Base-by-base conservation (phyloP, 1,284 basidiomycete genomes). In the Rhodofomes roseus region DNA sequence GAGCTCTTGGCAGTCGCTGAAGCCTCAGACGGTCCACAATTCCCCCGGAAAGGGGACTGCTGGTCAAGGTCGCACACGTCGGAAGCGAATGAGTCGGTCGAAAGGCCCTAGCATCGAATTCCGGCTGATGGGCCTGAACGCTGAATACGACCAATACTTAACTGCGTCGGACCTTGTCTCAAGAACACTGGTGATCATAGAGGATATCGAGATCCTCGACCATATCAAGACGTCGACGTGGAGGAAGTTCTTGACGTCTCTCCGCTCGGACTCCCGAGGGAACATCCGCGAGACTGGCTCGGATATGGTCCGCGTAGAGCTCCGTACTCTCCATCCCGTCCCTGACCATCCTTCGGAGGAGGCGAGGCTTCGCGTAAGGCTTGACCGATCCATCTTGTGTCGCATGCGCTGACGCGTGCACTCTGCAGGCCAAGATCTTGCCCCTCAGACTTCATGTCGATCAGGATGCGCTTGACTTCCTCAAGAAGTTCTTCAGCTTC, bases 191-290 rank as follows among this genome's bases (percentile, higher is more conserved):
- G 80, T 84, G 4, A 86, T 86, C 27, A 77, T 91, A 60, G 81
- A 77, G 60, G 84, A 93, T 65, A 68, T 94, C 51, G 94, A 97
- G 73, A 97, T 99, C 63, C 78, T 98, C 56, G 96, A 99, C 75
- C 95, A 98, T 70, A 94, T 99, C 80, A 95, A 94, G 78, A 96
- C 96, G 0, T 98, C 96, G 11, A 98, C 96, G 0, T 99, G 97
- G 97, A 91, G 89, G 73, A 98, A 95, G 70, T 99, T 99, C 73
- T 77, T 99, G 60, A 96, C 95, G 1, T 86, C 87, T 60, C 81
- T 96, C 71, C 84, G 88, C 54, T 81, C 89, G 1, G 93, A 95
- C 73, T 87, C 91, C 12, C 82, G 85, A 55, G 94, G 95, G 0
- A 92, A 95, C 67, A 78, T 93, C 6, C 83, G 94, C 34, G 93